Evolutionary conservation across 2,329 filamentous ascomycete species (phyloP), one percentile per base, ranked within the genome.

Genomic region (Hypoxylon sp.): DNA sequence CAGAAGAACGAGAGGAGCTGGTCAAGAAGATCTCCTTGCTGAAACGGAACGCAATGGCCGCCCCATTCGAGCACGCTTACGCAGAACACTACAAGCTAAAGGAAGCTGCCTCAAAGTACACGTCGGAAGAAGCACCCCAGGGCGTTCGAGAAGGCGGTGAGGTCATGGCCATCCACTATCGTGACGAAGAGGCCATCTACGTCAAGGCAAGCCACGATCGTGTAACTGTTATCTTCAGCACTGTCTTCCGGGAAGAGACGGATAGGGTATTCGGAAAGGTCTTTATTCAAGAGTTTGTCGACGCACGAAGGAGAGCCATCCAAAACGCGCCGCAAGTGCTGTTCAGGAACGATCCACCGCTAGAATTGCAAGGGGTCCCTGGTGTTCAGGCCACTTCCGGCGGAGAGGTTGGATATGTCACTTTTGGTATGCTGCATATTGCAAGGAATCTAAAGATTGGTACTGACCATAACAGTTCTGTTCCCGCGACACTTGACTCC

Each of bases 151-250:
- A 98, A 82, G 95, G 96, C 55, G 94, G 95, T 63, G 90, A 96
- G 74, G 91, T 98, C 66, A 97, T 97, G 88, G 91, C 95, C 2
- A 97, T 99, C 75, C 95, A 98, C 81, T 99, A 99, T 84, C 92
- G 96, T 63, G 97, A 99, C 78, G 94, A 98, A 84, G 96, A 99
- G 81, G 94, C 96, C 57, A 98, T 99, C 78, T 99, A 97, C 81
- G 92, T 99, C 84, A 98, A 99, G 84, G 95, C 96, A 69, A 97
- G 93, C 80, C 92, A 97, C 83, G 96, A 99, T 80, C 91, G 96
- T 77, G 96, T 99, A 57, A 99, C 97, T 0, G 94, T 99, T 77
- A 99, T 99, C 78, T 99, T 99, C 87, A 97, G 94, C 83, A 99
- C 96, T 46, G 89, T 98, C 57, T 99, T 99, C 87, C 88, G 94